Evolutionary conservation across 352 stramenopile genomes (phyloP), one percentile per base, ranked within the genome.

Genomic region (Phytopythium montanum): DNA sequence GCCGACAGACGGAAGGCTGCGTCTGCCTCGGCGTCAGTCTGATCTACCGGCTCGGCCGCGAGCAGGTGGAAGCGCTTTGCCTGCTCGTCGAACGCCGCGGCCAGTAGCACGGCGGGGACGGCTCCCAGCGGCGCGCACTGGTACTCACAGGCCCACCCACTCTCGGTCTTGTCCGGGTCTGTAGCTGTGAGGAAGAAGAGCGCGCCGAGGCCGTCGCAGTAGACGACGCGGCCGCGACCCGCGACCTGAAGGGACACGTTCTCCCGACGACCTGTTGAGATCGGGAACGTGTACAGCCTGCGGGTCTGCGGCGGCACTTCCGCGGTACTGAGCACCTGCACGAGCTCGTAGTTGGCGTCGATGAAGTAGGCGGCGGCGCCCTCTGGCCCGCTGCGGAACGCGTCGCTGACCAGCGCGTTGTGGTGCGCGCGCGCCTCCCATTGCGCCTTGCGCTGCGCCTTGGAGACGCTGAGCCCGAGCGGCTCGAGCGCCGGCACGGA

Each of bases 351-450:
- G 34, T 77, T 67, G 45, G 69, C 61, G n/a, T 86, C 71, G 29
- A 94, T 53, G 36, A 81, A 91, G 60, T 92, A 94, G 45, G 72
- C 76, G 18, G 88, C 73, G 55, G 57, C 76, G 7, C 65, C 66
- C 55, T 53, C 72, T 10, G 26, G 23, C 9, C 71, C 65, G 50
- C 71, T 70, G 44, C 74, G 58, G 59, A 91, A 91, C 19, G 82
- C 79, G 56, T 92, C 83, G 0, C 61, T 52, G 4, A 66, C 60
- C 36, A 94, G 68, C 7, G 69, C 73, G 61, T 94, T 92, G 70
- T 88, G 65, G 56, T 81, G 74, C 51, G 87, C 70, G 21, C 83
- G 81, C 13, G 81, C 69, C 34, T 92, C 75, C 85, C 85, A 93
- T 26, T 92, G 79, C 36, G 84, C 75, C 54, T 90, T 92, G 59